Base-by-base conservation (phyloP, 352 stramenopile species). In the Aphanomyces cochlioides region DNA sequence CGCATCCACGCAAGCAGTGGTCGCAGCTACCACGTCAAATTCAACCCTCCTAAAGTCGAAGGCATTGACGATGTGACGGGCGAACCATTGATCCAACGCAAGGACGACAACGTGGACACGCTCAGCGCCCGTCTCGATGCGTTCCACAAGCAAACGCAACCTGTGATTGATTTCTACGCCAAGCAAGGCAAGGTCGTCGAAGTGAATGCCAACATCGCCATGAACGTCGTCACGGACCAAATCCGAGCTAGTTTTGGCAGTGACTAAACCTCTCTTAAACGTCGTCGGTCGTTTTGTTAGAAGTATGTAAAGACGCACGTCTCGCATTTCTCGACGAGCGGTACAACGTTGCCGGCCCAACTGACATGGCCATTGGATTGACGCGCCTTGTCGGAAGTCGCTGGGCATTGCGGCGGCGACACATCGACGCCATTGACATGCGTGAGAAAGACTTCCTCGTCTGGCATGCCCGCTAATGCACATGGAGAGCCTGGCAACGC, bases 21-120 rank as follows among this genome's bases (percentile, higher is more conserved):
- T 80, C 89, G 95, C 73, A 98, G 87, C 78, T 99, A 99, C 83
- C 97, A 99, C 79, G 87, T 98, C 69, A 98, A 98, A 87, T 99
- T 98, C 82, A 96, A 96, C 72, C 95, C 96, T 57, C 96, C 96
- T 37, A 96, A 98, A 84, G 85, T 89, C 13, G 78, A 78, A 0
- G 84, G 79, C 69, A 87, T 88, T 73, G 88, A 95, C 79, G 97
- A 99, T 78, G 69, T 97, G 54, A 98, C 96, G n/a, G 93, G 94
- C 50, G 97, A 98, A 75, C 75, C 88, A 48, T 83, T 99, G 65
- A 98, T 99, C 83, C 96, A 99, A 81, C 89, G 97, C 75, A 96
- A 96, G 75, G 97, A 99, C 84, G 97, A 99, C 84, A 98, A 97
- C 66, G 90, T 96, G 28, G 81, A 83, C 45, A 98, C 93, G 56